Conservation (phyloP, 371 early-diverging fungal species). For the Syncephalis plumigaleata region DNA sequence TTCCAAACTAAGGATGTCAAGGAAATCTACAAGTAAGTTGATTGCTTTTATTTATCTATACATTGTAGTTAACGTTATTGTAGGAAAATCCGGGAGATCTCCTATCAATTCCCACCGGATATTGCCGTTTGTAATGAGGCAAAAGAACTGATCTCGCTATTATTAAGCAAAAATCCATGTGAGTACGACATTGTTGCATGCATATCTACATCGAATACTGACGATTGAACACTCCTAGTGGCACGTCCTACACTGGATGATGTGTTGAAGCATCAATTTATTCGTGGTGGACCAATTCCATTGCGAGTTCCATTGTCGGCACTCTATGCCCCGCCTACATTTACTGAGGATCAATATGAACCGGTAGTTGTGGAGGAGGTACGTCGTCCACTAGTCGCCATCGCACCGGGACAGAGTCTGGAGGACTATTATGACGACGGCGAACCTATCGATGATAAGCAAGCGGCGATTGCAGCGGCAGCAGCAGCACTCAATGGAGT, state of each 20-base stretch:
- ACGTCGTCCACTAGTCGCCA: background rate
- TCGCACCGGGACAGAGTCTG: background rate
- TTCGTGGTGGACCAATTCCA: constrained; percentile 20
- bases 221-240: constrained; percentile 6
- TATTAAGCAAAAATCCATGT: constrained; percentile 72
- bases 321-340: constrained; percentile 13
- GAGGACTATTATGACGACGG: background rate
- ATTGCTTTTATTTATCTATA: constrained; percentile 9
- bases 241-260: constrained; percentile 20
- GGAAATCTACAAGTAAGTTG: constrained; percentile 53
- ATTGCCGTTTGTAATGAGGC: constrained; percentile 48
- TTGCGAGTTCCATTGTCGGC: constrained; percentile 14
- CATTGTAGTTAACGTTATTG: background rate
- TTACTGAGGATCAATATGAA: background rate
- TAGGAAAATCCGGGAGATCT: constrained; percentile 58
- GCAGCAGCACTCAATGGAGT: background rate
- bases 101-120: constrained; percentile 62
- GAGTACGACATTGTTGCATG: background rate
- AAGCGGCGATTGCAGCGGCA: background rate
- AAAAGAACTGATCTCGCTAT: constrained; percentile 48
- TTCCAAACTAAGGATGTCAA: constrained; percentile 81
- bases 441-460: background rate
- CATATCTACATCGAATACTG: background rate
- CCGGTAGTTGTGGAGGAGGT: background rate
- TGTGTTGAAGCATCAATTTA: constrained; percentile 22